These are phyloP conservation scores for Aspergillus indologenus DNA, from an alignment of 495 filamentous ascomycete genomes.

Conservation along the genomic window DNA sequence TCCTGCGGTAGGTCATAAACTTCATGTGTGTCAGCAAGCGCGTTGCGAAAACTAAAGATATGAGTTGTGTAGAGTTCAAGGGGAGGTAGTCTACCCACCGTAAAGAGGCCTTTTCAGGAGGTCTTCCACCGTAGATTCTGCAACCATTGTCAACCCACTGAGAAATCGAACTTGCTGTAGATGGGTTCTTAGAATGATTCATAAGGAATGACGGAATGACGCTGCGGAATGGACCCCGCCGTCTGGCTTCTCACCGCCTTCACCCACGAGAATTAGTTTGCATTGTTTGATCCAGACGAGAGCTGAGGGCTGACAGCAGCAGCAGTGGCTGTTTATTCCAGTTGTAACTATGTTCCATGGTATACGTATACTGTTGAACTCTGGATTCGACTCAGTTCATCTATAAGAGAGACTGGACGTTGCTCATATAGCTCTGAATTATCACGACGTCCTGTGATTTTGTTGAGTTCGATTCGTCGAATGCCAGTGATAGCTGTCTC, in stretches of 20 bases:
- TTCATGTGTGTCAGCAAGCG: conserved; percentile 34
- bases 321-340: no score
- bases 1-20: conserved; percentile 85
- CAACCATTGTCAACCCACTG: conserved; percentile 15
- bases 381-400: no score
- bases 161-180: neutral
- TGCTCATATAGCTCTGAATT: no score
- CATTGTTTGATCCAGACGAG: no score
- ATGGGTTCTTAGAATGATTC: neutral
- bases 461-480: no score
- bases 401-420: no score
- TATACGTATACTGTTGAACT: no score
- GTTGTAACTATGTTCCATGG: no score
- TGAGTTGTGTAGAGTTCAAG: neutral
- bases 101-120: conserved; percentile 63
- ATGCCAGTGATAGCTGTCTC: no score
- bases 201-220: conserved; percentile 3
- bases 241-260: conserved; percentile 7
- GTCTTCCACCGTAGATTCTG: conserved; percentile 37
- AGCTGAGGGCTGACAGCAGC: no score
- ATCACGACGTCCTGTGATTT: no score
- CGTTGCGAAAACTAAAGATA: neutral
- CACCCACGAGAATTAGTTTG: neutral
- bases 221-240: neutral
- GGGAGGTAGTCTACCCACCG: conserved; percentile 38